These are phyloP conservation scores for Pythium chondricola DNA, from an alignment of 352 stramenopile genomes.

Conservation along the genomic window DNA sequence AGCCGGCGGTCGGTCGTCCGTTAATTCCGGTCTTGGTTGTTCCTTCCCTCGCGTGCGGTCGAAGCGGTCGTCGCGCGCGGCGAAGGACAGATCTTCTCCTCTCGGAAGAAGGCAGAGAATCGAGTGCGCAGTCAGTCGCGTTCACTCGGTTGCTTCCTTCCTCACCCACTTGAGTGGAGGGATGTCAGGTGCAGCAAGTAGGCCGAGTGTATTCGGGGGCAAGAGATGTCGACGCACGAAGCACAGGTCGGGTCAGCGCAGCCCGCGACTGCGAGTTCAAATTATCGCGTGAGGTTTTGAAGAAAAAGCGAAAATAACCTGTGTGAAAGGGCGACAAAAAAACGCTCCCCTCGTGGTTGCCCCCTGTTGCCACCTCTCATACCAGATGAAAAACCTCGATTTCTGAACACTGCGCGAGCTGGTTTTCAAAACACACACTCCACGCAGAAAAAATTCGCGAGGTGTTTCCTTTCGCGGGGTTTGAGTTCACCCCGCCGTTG, in stretches of 20 bases:
- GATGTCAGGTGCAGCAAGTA: slow-evolving; percentile 9
- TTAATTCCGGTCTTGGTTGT: no score
- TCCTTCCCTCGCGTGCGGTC: no score
- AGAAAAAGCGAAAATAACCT: slow-evolving; percentile 29
- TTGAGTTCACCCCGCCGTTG: no score
- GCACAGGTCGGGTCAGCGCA: no score
- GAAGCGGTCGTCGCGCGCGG: not conserved
- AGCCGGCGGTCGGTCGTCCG: no score
- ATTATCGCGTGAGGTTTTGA: slow-evolving; percentile 30
- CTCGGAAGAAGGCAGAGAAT: no score
- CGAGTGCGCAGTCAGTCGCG: no score
- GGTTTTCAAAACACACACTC: slow-evolving; percentile 6
- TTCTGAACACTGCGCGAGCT: slow-evolving; percentile 9
- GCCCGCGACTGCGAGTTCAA: slow-evolving; percentile 19
- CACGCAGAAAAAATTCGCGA: slow-evolving; percentile 4
- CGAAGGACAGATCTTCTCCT: not conserved
- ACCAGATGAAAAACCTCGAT: slow-evolving; percentile 19
- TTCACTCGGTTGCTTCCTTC: no score
- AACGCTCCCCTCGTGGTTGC: not conserved
- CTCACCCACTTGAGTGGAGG: slow-evolving; percentile 5
- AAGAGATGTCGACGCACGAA: slow-evolving; percentile 31
- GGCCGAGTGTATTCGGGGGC: slow-evolving; percentile 7
- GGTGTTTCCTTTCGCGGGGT: slow-evolving; percentile 18
- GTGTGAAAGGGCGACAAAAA: slow-evolving; percentile 16
- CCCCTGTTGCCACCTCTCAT: not conserved